A percentile compares a stretch with the other conserved stretches of the same genome.
phyloP scores from a whole-genome alignment of 768 basidiomycete genomes.

The Tylopilus plumbeoviolaceoides region DNA sequence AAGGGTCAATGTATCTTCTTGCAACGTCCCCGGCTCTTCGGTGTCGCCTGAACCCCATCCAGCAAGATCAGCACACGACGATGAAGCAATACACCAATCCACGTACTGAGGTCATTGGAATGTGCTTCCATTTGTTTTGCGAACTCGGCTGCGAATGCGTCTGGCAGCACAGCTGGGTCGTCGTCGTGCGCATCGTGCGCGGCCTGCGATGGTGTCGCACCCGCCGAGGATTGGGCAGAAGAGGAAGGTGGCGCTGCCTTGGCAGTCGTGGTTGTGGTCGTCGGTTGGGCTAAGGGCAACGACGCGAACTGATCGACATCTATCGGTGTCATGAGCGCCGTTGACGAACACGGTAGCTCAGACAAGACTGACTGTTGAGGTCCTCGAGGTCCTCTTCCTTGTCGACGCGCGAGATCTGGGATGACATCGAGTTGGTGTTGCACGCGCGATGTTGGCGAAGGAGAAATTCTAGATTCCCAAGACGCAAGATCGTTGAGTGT shows the following conservation, averaged over 20 bases:
- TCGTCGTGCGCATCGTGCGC: not conserved
- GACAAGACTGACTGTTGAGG: slow-evolving; percentile 35
- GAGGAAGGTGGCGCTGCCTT: too few relatives aligned
- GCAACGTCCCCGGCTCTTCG: slow-evolving; percentile 48
- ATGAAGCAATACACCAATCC: not conserved
- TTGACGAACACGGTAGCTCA: not conserved
- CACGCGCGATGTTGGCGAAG: slow-evolving; percentile 21
- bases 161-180: slow-evolving; percentile 9
- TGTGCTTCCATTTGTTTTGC: slow-evolving; percentile 43
- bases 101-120: slow-evolving; percentile 41
- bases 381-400: slow-evolving; percentile 40
- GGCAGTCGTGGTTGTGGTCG: not conserved
- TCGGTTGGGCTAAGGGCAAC: slow-evolving; percentile 12
- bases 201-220: slow-evolving; percentile 12
- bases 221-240: not conserved
- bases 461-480: not conserved
- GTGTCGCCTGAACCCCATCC: too few relatives aligned
- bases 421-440: slow-evolving; percentile 4
- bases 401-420: slow-evolving; percentile 20
- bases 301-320: slow-evolving; percentile 45
- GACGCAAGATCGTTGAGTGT: slow-evolving; percentile 12
- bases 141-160: slow-evolving; percentile 39
- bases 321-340: slow-evolving; percentile 21
- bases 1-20: slow-evolving; percentile 68
- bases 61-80: not conserved